Base-by-base conservation (phyloP, 176 grass and related monocot species). In the Cocos nucifera region DNA sequence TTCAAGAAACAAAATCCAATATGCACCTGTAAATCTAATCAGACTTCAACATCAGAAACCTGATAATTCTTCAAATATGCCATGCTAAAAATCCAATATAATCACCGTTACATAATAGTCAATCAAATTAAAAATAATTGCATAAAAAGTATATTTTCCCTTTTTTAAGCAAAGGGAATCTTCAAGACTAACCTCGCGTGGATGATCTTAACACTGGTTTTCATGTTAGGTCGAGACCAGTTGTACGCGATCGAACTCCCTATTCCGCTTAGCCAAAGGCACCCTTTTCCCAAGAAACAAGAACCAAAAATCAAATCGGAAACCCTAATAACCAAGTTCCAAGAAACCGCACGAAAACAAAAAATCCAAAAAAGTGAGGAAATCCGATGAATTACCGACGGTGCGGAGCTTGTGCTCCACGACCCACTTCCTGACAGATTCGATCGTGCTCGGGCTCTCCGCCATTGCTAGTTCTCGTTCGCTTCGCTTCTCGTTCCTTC, bases 141-240 rank as follows among this genome's bases (percentile, higher is more conserved):
- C 12, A 44, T 2, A 44, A 44, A 2, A 10, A 12, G 7, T 0
- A 35, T 5, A 8, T 12, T 44, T 44, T 12, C 2, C 10, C 5
- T 29, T 6, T 29, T 29, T 29, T 29, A 0, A 6, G 7, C 10
- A 6, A 29, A 29, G 0, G 28, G 5, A 29, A 12, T 29, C 0
- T 29, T 44, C 35, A 17, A 72, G 5, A 50, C 83, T 35, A 77
- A 92, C 93, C 93, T 98, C 15, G 93, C 93, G 69, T 98, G 93
- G 67, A 98, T 98, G 69, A 98, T 75, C 84, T 98, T 98, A 65
- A 98, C 93, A 63, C 93, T 98, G 23, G 93, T 66, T 69, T 98
- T 98, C 93, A 96, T 96, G 48, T 86, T 78, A 60, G 87, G 93
- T 15, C 75, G 73, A 62, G 93, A 88, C 84, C 93, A 98, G 65